These are phyloP conservation scores for Phytophthora parvispora DNA, from an alignment of 352 stramenopile genomes.

Conservation along the genomic window DNA sequence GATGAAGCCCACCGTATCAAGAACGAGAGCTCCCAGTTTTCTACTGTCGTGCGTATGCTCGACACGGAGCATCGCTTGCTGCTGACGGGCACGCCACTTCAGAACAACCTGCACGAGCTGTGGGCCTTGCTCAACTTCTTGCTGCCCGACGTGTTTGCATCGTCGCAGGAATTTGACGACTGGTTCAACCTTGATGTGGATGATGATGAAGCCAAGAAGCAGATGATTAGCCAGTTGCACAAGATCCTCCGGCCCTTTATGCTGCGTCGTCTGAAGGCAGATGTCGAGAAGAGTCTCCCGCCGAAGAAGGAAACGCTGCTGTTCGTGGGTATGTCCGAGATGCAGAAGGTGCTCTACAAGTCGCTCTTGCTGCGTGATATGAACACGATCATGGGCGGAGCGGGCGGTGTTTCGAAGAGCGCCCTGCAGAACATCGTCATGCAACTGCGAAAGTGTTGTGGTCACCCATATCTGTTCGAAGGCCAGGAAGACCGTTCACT, in stretches of 20 bases:
- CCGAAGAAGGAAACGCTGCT: constrained; percentile 98
- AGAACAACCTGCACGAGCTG: constrained; percentile 97
- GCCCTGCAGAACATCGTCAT: constrained; percentile 91
- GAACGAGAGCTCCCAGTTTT: constrained; percentile 92
- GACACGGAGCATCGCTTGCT: constrained; percentile 90
- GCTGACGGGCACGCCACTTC: constrained; percentile 95
- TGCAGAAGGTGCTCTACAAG: constrained; percentile 98
- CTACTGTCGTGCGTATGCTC: constrained; percentile 85
- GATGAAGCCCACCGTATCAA: constrained; percentile 92
- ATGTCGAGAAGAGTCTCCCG: constrained; percentile 98
- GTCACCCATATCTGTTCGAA: constrained; percentile 96
- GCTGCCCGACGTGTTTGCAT: constrained; percentile 94
- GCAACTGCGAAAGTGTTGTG: constrained; percentile 91
- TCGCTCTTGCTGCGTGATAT: constrained; percentile 97
- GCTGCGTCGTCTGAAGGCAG: constrained; percentile 98
- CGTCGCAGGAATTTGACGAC: constrained; percentile 88
- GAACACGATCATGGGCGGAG: constrained; percentile 84
- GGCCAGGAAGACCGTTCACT: constrained; percentile 96
- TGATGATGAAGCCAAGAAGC: constrained; percentile 91
- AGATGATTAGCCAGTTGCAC: constrained; percentile 91
- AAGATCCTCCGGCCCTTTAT: constrained; percentile 97
- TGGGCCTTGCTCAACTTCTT: constrained; percentile 97
- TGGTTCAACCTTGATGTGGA: constrained; percentile 92
- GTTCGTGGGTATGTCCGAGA: constrained; percentile 91
- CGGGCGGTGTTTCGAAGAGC: constrained; percentile 78